Evolutionary conservation across 495 filamentous ascomycete species (phyloP).

Genomic region (Aspergillus steynii): DNA sequence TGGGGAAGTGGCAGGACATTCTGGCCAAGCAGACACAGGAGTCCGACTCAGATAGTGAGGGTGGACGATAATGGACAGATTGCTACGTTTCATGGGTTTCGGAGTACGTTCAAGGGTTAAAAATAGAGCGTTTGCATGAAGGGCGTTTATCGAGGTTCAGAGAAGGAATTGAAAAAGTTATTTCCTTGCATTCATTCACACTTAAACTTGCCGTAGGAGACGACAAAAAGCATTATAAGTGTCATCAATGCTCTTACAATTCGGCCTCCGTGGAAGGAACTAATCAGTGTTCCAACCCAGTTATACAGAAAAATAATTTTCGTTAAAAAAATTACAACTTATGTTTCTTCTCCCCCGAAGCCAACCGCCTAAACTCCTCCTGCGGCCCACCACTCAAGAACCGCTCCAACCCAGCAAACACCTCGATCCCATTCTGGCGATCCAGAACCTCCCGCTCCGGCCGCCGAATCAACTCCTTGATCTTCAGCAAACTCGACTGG

Average conservation of each 20-base stretch:
- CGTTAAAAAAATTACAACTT: conserved; percentile 71
- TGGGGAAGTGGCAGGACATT: conserved; percentile 82
- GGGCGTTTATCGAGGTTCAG: conserved; percentile 15
- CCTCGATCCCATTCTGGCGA: conserved; percentile 73
- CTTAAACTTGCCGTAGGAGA: neutral
- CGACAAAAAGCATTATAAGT: too few species aligned
- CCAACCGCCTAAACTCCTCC: conserved; percentile 74
- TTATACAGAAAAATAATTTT: neutral
- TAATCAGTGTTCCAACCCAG: neutral
- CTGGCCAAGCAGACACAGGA: conserved; percentile 56
- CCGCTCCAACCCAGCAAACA: conserved; percentile 79
- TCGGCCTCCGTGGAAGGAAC: too few species aligned
- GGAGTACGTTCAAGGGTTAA: neutral
- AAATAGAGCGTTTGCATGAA: neutral
- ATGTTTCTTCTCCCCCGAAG: conserved; percentile 72
- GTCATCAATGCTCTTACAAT: too few species aligned
- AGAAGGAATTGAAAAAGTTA: neutral
- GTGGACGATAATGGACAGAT: conserved; percentile 24
- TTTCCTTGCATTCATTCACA: neutral
- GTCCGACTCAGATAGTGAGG: conserved; percentile 48
- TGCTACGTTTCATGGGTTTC: neutral
- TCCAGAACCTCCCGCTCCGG: conserved; percentile 75
- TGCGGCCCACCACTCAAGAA: conserved; percentile 80
- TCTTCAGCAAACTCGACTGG: conserved; percentile 71
- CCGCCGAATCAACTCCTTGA: conserved; percentile 79